Conservation (phyloP, 2,329 filamentous ascomycete species). For the Ceratocystis variospora region DNA sequence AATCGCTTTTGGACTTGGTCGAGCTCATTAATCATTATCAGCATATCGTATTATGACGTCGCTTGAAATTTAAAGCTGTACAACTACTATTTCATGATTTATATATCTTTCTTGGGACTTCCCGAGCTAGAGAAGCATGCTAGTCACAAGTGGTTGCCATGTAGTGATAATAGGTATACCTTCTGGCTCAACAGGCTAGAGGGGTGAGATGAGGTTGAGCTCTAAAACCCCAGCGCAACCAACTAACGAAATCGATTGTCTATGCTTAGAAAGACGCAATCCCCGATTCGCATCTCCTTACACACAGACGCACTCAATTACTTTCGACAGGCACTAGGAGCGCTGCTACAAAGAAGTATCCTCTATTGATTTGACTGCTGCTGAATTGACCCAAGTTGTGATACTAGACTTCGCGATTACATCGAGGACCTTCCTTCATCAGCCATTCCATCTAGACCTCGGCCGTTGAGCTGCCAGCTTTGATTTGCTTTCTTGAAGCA, state of each 20-base stretch:
- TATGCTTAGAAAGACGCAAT: background rate
- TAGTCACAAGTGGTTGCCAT: slow-evolving; percentile 9
- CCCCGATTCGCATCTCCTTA: background rate
- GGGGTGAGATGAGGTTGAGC: slow-evolving; percentile 14
- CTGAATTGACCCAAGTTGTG: background rate
- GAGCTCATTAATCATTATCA: too few relatives aligned
- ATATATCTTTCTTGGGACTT: too few relatives aligned
- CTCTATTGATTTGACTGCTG: background rate
- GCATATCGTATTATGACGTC: too few relatives aligned
- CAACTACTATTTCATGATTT: too few relatives aligned
- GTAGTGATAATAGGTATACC: background rate
- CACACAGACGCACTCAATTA: background rate
- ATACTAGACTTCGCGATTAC: background rate
- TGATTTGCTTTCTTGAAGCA: background rate
- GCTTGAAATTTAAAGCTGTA: too few relatives aligned
- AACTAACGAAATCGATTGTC: background rate
- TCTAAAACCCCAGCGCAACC: slow-evolving; percentile 7
- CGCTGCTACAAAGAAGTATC: background rate
- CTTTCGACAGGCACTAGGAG: background rate
- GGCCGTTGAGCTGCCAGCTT: background rate
- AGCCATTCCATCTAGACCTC: background rate
- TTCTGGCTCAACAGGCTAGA: slow-evolving; percentile 6
- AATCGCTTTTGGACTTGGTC: too few relatives aligned
- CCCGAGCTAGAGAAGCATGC: background rate
- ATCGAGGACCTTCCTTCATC: background rate